These are phyloP conservation scores for Sporothrix globosa DNA, from an alignment of 2,329 filamentous ascomycete species.

Conservation along the genomic window DNA sequence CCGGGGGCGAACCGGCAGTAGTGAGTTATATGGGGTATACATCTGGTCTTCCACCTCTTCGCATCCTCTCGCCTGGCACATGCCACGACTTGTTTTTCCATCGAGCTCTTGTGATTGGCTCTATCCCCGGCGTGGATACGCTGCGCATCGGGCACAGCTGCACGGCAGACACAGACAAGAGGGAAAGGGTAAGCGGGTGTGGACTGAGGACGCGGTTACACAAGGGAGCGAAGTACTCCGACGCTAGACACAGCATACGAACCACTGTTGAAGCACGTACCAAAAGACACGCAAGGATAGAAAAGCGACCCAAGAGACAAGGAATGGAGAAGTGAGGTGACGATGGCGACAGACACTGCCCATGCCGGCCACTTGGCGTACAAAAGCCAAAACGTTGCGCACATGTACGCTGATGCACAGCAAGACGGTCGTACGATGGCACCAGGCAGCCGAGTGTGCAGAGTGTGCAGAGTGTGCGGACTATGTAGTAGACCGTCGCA, in stretches of 20 bases:
- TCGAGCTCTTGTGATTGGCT: not conserved
- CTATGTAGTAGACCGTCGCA: too few relatives aligned
- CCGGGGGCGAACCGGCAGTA: not conserved
- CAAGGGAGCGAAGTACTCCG: not conserved
- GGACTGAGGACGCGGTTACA: not conserved
- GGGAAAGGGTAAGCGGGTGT: constrained; percentile 16
- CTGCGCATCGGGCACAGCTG: not conserved
- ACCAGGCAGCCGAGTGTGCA: not conserved
- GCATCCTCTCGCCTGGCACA: not conserved
- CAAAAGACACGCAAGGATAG: not conserved
- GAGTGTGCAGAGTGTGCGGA: not conserved
- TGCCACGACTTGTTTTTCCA: not conserved
- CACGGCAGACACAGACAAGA: not conserved
- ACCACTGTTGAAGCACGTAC: not conserved
- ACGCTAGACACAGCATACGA: not conserved
- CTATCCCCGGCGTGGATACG: not conserved
- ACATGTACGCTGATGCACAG: constrained; percentile 12
- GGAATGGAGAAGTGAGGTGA: not conserved
- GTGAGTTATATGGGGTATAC: too few relatives aligned
- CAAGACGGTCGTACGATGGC: not conserved
- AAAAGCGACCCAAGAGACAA: not conserved
- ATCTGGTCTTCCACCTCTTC: not conserved
- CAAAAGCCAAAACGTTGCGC: not conserved
- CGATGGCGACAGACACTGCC: not conserved
- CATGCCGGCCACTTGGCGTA: constrained; percentile 3